These are phyloP conservation scores for Schwanniomyces etchellsii DNA, from an alignment of 1,139 yeast species.

Conservation along the genomic window DNA sequence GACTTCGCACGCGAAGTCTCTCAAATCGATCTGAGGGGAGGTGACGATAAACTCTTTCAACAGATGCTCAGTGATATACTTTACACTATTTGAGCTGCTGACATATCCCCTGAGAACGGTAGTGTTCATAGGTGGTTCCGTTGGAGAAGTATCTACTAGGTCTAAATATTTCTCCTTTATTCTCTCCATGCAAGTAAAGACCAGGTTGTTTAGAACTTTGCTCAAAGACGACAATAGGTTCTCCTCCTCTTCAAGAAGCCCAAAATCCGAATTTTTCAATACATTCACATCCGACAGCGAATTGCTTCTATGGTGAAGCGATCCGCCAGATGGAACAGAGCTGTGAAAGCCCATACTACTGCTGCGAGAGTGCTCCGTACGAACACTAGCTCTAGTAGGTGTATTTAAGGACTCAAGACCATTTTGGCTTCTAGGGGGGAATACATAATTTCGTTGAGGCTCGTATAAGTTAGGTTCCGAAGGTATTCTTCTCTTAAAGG, in stretches of 20 bases:
- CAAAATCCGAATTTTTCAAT: neutral
- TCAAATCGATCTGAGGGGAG: neutral
- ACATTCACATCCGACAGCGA: neutral
- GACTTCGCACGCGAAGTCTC: neutral
- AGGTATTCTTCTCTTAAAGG: no score
- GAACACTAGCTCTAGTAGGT: no score
- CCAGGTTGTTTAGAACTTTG: neutral
- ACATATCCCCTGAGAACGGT: constrained; percentile 2
- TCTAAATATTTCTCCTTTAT: constrained; percentile 2
- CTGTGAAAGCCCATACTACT: neutral
- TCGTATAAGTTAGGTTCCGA: no score
- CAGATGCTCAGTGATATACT: constrained; percentile 1
- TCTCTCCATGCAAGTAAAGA: neutral
- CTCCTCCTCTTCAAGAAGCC: constrained; percentile 1
- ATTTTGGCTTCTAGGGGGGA: no score
- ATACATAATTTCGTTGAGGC: no score
- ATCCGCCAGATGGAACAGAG: neutral
- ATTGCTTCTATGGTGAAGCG: neutral
- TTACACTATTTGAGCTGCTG: neutral
- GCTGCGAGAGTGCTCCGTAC: no score
- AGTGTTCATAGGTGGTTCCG: neutral
- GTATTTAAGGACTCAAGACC: no score
- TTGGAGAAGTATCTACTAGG: constrained; percentile 2
- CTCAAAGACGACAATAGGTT: constrained; percentile 2
- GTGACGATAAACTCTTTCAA: constrained; percentile 2